These are phyloP conservation scores for Dictyostelium citrinum DNA, from an alignment of 78 protist genomes.

Conservation along the genomic window DNA sequence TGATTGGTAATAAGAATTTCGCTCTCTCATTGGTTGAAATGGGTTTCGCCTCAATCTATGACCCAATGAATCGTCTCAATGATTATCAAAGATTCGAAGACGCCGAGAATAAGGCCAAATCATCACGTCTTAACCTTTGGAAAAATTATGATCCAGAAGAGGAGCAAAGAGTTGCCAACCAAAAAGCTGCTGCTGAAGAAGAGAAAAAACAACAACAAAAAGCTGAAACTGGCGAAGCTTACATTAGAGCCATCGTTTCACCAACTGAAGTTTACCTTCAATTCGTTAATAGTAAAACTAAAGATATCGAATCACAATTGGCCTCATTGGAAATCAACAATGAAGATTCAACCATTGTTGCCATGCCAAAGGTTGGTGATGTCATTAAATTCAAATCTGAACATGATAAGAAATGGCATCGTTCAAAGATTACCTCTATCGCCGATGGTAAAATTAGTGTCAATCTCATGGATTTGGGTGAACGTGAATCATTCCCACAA, in stretches of 20 bases:
- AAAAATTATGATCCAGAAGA: slow-evolving; percentile 79
- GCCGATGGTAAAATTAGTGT: not conserved
- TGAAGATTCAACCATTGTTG: not conserved
- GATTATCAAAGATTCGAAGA: not conserved
- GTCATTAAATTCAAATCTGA: not conserved
- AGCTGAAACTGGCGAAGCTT: slow-evolving; percentile 34
- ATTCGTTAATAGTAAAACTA: not conserved
- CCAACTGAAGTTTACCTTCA: slow-evolving; percentile 60
- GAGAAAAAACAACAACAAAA: slow-evolving; percentile 8
- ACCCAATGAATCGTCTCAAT: slow-evolving; percentile 19
- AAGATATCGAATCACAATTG: slow-evolving; percentile 31
- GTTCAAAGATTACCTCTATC: slow-evolving; percentile 30
- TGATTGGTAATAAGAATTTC: slow-evolving; percentile 24
- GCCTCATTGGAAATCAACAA: slow-evolving; percentile 5
- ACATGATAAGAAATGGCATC: slow-evolving; percentile 41
- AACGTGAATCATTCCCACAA: not conserved
- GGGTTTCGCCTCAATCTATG: slow-evolving; percentile 60
- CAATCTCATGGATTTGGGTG: slow-evolving; percentile 31
- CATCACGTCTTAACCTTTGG: slow-evolving; percentile 49
- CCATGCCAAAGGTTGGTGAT: slow-evolving; percentile 27
- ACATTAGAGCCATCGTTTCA: slow-evolving; percentile 1
- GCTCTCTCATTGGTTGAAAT: slow-evolving; percentile 33
- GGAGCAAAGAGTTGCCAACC: slow-evolving; percentile 23
- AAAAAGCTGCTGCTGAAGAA: slow-evolving; percentile 9
- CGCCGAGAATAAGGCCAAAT: slow-evolving; percentile 72